Conservation (phyloP, 192 early-diverging fungal genomes). For the Backusella parvicylindrica region DNA sequence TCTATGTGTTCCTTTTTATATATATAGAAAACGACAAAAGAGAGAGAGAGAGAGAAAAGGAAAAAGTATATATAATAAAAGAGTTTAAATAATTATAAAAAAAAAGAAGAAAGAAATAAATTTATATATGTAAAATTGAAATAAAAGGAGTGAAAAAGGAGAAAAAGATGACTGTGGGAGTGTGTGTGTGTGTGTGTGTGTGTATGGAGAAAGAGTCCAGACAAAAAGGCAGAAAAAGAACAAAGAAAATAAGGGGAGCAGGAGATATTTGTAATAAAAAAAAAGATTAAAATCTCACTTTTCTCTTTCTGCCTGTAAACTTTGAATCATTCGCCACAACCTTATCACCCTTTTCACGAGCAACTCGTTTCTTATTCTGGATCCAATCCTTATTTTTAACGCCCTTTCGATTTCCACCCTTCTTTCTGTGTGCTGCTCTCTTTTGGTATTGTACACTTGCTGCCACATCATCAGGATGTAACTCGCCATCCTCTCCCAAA, state of each 20-base stretch:
- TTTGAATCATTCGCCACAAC: slow-evolving; percentile 82
- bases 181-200: background rate
- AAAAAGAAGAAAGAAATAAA: background rate
- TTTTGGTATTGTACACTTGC: slow-evolving; percentile 40
- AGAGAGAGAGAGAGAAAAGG: background rate
- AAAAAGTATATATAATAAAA: background rate
- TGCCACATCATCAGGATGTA: slow-evolving; percentile 34
- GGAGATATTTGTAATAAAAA: background rate
- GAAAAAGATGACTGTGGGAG: background rate
- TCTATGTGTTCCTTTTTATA: background rate
- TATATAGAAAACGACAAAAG: background rate
- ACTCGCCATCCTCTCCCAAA: slow-evolving; percentile 55
- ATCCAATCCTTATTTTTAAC: slow-evolving; percentile 90
- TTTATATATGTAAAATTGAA: background rate
- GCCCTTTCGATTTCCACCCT: slow-evolving; percentile 46
- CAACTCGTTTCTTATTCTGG: slow-evolving; percentile 85
- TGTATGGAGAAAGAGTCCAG: background rate
- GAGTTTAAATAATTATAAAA: slow-evolving; percentile 1
- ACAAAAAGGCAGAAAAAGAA: slow-evolving; percentile 5
- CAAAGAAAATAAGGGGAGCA: background rate
- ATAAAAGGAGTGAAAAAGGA: slow-evolving; percentile 8
- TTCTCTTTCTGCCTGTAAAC: slow-evolving; percentile 93
- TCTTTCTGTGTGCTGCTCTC: slow-evolving; percentile 32
- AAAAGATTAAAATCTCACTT: slow-evolving; percentile 70
- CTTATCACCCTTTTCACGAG: slow-evolving; percentile 75